Evolutionary conservation across 2,329 filamentous ascomycete species (phyloP).

Genomic region (Fusarium palustre): DNA sequence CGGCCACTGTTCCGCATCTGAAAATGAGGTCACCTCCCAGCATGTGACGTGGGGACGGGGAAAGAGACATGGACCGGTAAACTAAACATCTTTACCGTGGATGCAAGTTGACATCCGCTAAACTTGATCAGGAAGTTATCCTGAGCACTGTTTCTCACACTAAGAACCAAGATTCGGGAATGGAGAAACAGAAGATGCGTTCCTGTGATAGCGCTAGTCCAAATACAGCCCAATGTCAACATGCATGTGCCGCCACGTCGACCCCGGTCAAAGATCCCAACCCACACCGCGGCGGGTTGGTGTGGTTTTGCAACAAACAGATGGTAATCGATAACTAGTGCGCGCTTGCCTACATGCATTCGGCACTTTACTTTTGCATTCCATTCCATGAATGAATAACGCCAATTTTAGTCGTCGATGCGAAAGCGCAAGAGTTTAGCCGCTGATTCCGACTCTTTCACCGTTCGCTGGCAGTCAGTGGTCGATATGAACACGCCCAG

Average conservation of each 20-base stretch:
- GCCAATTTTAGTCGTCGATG: constrained; percentile 46
- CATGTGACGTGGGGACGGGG: constrained; percentile 45
- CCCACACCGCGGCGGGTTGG: constrained; percentile 30
- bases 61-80: constrained; percentile 11
- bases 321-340: constrained; percentile 7
- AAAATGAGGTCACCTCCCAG: constrained; percentile 46
- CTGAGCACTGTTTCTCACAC: constrained; percentile 5
- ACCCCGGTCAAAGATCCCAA: constrained; percentile 35
- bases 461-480: constrained; percentile 53
- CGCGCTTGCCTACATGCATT: constrained; percentile 28
- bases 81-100: constrained; percentile 13
- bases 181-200: constrained; percentile 45
- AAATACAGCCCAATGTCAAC: constrained; percentile 48
- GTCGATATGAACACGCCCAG: constrained; percentile 53
- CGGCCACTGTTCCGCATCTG: constrained; percentile 41
- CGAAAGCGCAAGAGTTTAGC: constrained; percentile 45
- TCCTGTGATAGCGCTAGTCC: constrained; percentile 38
- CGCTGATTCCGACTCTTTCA: constrained; percentile 46
- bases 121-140: constrained; percentile 16
- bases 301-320: constrained; percentile 26
- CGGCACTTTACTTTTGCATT: constrained; percentile 18
- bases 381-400: constrained; percentile 42
- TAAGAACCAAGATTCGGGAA: constrained; percentile 7
- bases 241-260: constrained; percentile 41
- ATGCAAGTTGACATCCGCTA: neutral